Percentiles rank a stretch among this genome's conserved stretches.
These are phyloP conservation scores for Albifimbria verrucaria DNA, from an alignment of 2,329 filamentous ascomycete genomes.

Conservation along the genomic window DNA sequence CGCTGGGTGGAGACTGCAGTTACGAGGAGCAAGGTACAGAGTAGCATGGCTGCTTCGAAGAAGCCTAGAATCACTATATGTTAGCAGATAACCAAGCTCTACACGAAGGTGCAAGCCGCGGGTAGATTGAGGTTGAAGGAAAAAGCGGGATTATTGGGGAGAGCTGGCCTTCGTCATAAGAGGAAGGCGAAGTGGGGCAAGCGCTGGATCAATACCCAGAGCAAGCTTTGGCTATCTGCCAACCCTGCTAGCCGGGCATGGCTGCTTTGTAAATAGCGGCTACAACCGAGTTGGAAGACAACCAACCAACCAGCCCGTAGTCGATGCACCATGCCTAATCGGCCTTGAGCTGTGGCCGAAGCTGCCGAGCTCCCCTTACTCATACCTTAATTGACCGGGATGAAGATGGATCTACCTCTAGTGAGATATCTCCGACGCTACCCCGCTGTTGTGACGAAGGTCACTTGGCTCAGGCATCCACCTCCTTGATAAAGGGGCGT, in stretches of 20 bases:
- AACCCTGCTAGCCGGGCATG: background rate
- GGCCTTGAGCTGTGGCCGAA: too few species aligned
- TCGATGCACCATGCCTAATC: too few species aligned
- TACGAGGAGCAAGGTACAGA: background rate
- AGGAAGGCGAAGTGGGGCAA: background rate
- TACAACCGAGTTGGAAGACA: background rate
- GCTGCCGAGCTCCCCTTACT: too few species aligned
- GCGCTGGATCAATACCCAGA: background rate
- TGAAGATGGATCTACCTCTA: too few species aligned
- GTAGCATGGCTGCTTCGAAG: background rate
- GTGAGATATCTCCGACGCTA: too few species aligned
- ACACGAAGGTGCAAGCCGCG: background rate
- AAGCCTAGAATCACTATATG: background rate
- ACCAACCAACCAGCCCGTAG: too few species aligned
- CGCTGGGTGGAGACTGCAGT: background rate
- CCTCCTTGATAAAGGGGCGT: too few species aligned
- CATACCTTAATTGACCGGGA: too few species aligned
- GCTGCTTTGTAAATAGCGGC: background rate
- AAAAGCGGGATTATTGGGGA: background rate
- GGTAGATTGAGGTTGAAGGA: constrained; percentile 2
- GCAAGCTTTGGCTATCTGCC: background rate
- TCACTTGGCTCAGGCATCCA: too few species aligned
- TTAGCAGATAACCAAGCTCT: background rate
- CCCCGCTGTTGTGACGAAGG: too few species aligned
- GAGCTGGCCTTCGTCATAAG: background rate